Evolutionary conservation across 768 basidiomycete genomes (phyloP).

Genomic region (Tulasnella sp.): DNA sequence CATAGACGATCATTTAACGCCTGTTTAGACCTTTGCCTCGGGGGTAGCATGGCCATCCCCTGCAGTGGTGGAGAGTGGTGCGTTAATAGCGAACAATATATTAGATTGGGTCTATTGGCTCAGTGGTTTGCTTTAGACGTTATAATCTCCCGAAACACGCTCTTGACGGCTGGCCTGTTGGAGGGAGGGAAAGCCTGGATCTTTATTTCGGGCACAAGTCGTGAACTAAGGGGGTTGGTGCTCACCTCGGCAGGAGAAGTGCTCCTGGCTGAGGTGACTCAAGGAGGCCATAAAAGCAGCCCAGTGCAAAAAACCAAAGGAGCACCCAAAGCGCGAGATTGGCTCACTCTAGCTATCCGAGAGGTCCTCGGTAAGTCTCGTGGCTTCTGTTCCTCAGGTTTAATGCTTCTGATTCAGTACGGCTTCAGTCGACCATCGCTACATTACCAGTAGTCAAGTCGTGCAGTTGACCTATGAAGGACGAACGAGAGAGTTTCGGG

Average conservation of each 20-base stretch:
- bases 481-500: slow-evolving; percentile 49
- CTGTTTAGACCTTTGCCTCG: background rate
- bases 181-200: background rate
- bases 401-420: slow-evolving; percentile 12
- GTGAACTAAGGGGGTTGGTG: background rate
- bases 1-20: background rate
- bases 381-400: background rate
- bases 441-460: slow-evolving; percentile 56
- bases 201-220: background rate
- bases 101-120: background rate
- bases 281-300: background rate
- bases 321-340: slow-evolving; percentile 44
- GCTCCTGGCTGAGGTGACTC: background rate
- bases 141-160: background rate
- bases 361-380: slow-evolving; percentile 59
- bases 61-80: background rate
- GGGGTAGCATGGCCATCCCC: slow-evolving; percentile 17
- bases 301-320: background rate
- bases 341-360: slow-evolving; percentile 62
- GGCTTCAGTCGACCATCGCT: slow-evolving; percentile 63
- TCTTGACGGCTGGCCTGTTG: background rate
- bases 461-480: slow-evolving; percentile 65
- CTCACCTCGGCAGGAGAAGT: background rate
- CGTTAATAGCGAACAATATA: background rate
- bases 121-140: background rate